Base-by-base conservation (phyloP, 2,329 filamentous ascomycete genomes). In the Aureobasidium leucospermi region DNA sequence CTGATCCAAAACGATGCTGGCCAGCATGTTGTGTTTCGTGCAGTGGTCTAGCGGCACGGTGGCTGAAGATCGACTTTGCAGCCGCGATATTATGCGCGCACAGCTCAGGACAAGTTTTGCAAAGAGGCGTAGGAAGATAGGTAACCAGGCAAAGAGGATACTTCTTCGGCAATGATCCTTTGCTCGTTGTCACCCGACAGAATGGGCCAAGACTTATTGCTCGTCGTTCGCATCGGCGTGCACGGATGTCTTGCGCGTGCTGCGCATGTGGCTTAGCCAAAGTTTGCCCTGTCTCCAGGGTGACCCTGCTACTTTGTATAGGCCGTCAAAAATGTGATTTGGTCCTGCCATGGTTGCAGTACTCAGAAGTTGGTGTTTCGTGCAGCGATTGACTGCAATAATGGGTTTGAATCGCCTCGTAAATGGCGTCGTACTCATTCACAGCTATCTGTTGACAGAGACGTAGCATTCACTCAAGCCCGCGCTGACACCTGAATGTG, bases 1-100 rank as follows among this genome's bases (percentile, higher is more conserved):
- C 60, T 71, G 67, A 61, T 72, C 69, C n/a, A 73, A 64, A 19
- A 69, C 53, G n/a, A 72, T 65, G 19, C 61, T 59, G 8, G 69
- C 68, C 41, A 65, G 66, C 66, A 70, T 68, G n/a, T 31, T 61
- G 59, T 45, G 11, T 32, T 28, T 29, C 32, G 11, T 15, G 9
- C 23, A 23, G n/a, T 13, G 42, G 42, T 13, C 23, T 23, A 23
- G 13, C 39, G 36, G 15, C 34, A 16, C 23, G 31, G 49, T 19
- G 11, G 49, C 23, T 45, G 41, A 41, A 29, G 51, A 55, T 55
- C 51, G 51, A 15, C 51, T 55, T 32, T 43, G 51, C 51, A 55
- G 51, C 16, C 29, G 39, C 6, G 16, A 38, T 51, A 13, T 16
- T 16, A 38, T 19, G 7, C 11, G 6, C 28, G 32, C 32, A n/a